phyloP scores from a whole-genome alignment of 129 eudicot genomes.

The Mikania micrantha region DNA sequence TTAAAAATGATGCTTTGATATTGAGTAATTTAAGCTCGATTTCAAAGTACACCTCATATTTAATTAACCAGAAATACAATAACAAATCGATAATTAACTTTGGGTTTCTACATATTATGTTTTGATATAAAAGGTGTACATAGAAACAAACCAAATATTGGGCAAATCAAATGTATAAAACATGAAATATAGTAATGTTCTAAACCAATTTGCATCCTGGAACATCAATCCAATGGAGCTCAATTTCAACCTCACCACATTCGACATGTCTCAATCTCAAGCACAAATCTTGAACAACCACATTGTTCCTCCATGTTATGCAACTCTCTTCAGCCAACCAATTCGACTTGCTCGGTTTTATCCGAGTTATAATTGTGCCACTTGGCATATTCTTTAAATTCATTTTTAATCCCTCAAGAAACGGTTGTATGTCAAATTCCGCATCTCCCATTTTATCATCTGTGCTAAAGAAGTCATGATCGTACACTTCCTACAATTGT shows the following conservation, averaged over 20 bases:
- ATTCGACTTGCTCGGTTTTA: slow-evolving; percentile 44
- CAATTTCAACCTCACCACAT: slow-evolving; percentile 62
- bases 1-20: neutral
- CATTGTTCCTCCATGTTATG: slow-evolving; percentile 38
- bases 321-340: slow-evolving; percentile 50
- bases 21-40: neutral
- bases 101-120: neutral
- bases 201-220: slow-evolving; percentile 44
- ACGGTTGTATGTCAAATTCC: slow-evolving; percentile 39
- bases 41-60: too few relatives aligned
- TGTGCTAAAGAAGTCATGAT: slow-evolving; percentile 50
- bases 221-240: slow-evolving; percentile 61
- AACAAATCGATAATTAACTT: neutral
- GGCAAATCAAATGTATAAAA: too few relatives aligned
- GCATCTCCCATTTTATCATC: slow-evolving; percentile 80
- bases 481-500: slow-evolving; percentile 46
- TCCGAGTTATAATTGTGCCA: slow-evolving; percentile 40
- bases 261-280: slow-evolving; percentile 59
- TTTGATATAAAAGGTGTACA: neutral
- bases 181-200: neutral
- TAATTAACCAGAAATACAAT: neutral
- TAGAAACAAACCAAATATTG: neutral
- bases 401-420: slow-evolving; percentile 41
- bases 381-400: slow-evolving; percentile 31
- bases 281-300: slow-evolving; percentile 48